These are phyloP conservation scores for Vigna radiata DNA, from an alignment of 306 rosid genomes.

Conservation along the genomic window DNA sequence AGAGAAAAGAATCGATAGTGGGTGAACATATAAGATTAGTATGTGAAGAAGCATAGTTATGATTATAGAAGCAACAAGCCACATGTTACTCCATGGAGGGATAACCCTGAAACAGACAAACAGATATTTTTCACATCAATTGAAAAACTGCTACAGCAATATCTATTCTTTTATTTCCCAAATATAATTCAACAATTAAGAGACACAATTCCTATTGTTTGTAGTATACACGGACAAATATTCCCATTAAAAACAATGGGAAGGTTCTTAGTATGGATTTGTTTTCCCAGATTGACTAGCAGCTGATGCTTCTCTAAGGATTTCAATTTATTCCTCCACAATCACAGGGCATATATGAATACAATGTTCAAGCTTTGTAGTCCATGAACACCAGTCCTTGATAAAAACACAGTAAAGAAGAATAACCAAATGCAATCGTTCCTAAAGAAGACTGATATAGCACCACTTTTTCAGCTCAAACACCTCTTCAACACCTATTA, in stretches of 20 bases:
- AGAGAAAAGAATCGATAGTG: conserved; percentile 93
- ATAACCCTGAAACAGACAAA: conserved; percentile 68
- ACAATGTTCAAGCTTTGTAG: not conserved
- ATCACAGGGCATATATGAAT: not conserved
- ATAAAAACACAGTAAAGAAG: not conserved
- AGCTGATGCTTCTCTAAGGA: not conserved
- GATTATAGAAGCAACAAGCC: conserved; percentile 95
- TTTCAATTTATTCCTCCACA: not conserved
- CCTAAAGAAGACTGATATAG: not conserved
- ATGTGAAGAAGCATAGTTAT: conserved; percentile 87
- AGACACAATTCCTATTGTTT: conserved; percentile 13
- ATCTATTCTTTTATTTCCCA: conserved; percentile 28
- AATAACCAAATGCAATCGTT: not conserved
- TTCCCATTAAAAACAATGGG: not conserved
- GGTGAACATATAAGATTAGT: conserved; percentile 84
- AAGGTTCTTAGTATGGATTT: not conserved
- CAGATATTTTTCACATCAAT: conserved; percentile 31
- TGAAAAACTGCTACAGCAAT: conserved; percentile 25
- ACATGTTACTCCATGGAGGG: conserved; percentile 97
- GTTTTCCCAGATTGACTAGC: not conserved
- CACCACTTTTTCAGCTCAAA: no score
- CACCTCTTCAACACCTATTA: no score
- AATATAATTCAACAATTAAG: conserved; percentile 29
- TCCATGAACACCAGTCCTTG: not conserved
- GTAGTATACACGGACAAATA: not conserved